These are phyloP conservation scores for Kernera saxatilis DNA, from an alignment of 345 rosid genomes.

Conservation along the genomic window DNA sequence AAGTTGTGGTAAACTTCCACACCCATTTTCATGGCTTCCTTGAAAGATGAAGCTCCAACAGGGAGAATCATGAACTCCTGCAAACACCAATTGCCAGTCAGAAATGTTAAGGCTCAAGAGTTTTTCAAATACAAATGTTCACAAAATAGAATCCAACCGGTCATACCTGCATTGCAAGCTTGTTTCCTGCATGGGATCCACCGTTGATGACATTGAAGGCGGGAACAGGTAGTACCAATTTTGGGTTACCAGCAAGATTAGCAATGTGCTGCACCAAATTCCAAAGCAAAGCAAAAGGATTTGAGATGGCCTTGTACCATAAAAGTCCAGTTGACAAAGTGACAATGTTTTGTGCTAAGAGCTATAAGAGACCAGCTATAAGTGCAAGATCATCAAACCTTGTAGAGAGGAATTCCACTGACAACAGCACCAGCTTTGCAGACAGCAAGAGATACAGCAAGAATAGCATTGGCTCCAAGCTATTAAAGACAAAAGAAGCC, in stretches of 20 bases:
- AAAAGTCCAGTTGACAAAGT: too few relatives aligned
- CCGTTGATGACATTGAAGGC: constrained; percentile 97
- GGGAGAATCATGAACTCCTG: constrained; percentile 99
- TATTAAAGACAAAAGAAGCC: constrained; percentile 12
- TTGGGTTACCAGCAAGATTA: constrained; percentile 75
- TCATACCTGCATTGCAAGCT: constrained; percentile 87
- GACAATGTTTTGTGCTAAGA: not conserved
- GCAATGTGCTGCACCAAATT: constrained; percentile 46
- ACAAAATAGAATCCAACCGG: not conserved
- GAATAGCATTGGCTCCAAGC: constrained; percentile 97
- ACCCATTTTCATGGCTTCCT: constrained; percentile 98
- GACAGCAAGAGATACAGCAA: constrained; percentile 89
- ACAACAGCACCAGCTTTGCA: constrained; percentile 88
- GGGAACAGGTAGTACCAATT: constrained; percentile 80
- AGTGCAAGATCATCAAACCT: constrained; percentile 36
- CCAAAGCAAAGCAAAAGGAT: not conserved
- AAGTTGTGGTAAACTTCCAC: constrained; percentile 92
- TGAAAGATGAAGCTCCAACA: constrained; percentile 82
- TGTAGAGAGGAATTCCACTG: constrained; percentile 67
- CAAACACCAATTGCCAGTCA: not conserved
- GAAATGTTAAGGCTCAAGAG: not conserved
- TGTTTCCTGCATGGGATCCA: constrained; percentile 95
- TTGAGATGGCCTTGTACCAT: not conserved
- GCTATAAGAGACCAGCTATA: not conserved
- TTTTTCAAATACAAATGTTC: not conserved